These are phyloP conservation scores for Penicillium vulpinum DNA, from an alignment of 2,329 filamentous ascomycete genomes.

Conservation along the genomic window DNA sequence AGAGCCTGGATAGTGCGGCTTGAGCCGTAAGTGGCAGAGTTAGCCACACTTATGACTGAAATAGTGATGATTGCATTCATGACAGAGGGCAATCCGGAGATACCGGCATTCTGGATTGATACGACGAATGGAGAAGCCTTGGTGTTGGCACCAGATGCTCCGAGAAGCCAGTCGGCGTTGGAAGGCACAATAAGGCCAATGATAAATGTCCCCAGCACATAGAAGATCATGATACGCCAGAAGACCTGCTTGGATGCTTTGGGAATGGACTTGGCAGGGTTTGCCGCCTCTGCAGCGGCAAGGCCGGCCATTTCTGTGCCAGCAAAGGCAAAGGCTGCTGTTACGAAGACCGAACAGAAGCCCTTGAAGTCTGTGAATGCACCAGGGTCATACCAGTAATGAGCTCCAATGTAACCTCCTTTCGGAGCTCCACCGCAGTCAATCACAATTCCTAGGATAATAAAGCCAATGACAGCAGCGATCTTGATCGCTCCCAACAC, in stretches of 20 bases:
- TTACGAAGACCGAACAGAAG: conserved; percentile 59
- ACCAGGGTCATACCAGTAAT: conserved; percentile 38
- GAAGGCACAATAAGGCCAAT: conserved; percentile 49
- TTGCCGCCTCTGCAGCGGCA: conserved; percentile 54
- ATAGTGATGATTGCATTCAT: conserved; percentile 68
- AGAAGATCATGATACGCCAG: conserved; percentile 54
- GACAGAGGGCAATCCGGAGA: conserved; percentile 61
- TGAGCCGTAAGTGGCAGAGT: conserved; percentile 59
- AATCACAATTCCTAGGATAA: conserved; percentile 73
- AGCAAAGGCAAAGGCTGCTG: conserved; percentile 58
- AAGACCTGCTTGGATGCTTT: conserved; percentile 53
- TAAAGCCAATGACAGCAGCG: conserved; percentile 61
- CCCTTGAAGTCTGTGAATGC: conserved; percentile 53
- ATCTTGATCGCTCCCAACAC: conserved; percentile 60
- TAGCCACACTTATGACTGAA: conserved; percentile 60
- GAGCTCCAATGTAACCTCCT: conserved; percentile 43
- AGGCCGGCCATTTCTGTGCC: conserved; percentile 57
- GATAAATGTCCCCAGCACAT: conserved; percentile 49
- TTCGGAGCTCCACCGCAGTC: conserved; percentile 46
- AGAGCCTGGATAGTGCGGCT: conserved; percentile 60
- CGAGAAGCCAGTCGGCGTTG: conserved; percentile 43
- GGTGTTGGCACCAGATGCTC: conserved; percentile 42
- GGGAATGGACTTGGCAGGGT: conserved; percentile 53
- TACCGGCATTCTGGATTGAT: conserved; percentile 61
- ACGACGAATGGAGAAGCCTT: conserved; percentile 67